phyloP scores from a whole-genome alignment of 345 rosid genomes.

The Camelina sativa region DNA sequence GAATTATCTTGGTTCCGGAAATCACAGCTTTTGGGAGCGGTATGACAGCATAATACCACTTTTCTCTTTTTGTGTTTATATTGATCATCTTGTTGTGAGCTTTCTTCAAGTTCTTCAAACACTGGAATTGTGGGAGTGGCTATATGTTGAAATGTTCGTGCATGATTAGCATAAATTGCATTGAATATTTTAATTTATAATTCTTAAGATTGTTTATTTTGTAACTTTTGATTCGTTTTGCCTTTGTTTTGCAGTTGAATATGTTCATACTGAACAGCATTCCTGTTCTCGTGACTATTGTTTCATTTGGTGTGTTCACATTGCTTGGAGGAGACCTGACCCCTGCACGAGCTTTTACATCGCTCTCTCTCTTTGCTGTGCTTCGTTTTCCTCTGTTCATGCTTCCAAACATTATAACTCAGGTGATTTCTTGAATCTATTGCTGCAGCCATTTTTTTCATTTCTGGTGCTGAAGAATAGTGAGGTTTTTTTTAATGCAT shows the following conservation, averaged over 20 bases:
- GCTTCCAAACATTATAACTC: slow-evolving; percentile 96
- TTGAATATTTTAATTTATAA: background rate
- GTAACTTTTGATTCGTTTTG: slow-evolving; percentile 43
- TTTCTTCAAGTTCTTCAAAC: slow-evolving; percentile 8
- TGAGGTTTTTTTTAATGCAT: slow-evolving; percentile 13
- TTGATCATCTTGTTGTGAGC: slow-evolving; percentile 18
- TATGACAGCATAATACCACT: slow-evolving; percentile 39
- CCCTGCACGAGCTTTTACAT: slow-evolving; percentile 97
- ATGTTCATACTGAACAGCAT: slow-evolving; percentile 81
- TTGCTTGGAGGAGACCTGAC: slow-evolving; percentile 98
- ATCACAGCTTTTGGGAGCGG: slow-evolving; percentile 92
- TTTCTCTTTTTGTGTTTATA: background rate
- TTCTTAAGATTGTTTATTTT: slow-evolving; percentile 25
- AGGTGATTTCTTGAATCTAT: slow-evolving; percentile 53
- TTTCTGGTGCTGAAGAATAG: background rate
- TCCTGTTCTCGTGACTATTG: slow-evolving; percentile 93
- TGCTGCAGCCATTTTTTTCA: slow-evolving; percentile 20
- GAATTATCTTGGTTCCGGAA: slow-evolving; percentile 98
- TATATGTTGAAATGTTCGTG: background rate
- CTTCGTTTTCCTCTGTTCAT: slow-evolving; percentile 95
- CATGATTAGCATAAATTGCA: background rate
- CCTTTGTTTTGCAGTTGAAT: slow-evolving; percentile 66
- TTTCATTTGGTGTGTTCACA: slow-evolving; percentile 92
- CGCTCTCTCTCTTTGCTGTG: slow-evolving; percentile 93
- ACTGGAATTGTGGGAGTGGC: background rate